A percentile compares a stretch with the other conserved stretches of the same genome.
phyloP scores from a whole-genome alignment of 1,139 yeast species.

The Trichomonascaceae sp. region DNA sequence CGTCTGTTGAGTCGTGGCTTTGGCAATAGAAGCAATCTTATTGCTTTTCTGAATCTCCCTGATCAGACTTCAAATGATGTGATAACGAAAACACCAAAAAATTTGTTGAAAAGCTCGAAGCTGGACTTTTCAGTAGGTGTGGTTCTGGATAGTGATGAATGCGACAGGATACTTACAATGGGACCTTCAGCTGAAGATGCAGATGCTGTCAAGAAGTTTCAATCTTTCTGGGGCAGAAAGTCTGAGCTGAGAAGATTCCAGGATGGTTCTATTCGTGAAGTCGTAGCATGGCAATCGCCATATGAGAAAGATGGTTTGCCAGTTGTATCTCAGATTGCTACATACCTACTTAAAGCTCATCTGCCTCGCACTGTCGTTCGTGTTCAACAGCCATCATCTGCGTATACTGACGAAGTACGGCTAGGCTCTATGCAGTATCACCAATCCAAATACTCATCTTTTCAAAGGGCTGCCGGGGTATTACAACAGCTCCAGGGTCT shows the following conservation, averaged over 20 bases:
- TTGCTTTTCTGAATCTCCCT: constrained; percentile 30
- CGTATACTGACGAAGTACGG: constrained; percentile 5
- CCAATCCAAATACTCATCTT: constrained; percentile 54
- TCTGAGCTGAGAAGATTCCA: constrained; percentile 80
- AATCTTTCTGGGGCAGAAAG: constrained; percentile 83
- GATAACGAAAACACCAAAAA: constrained; percentile 41
- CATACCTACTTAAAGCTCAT: constrained; percentile 59
- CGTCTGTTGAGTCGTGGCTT: constrained; percentile 58
- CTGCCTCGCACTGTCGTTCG: constrained; percentile 30
- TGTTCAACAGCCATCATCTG: constrained; percentile 11
- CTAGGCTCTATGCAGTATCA: constrained; percentile 29
- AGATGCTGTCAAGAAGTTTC: constrained; percentile 56
- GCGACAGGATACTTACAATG: constrained; percentile 74
- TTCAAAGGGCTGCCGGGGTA: constrained; percentile 56
- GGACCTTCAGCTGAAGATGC: constrained; percentile 69
- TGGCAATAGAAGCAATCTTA: constrained; percentile 54
- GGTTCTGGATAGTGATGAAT: constrained; percentile 62
- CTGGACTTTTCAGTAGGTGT: constrained; percentile 47
- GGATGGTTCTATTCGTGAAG: constrained; percentile 82
- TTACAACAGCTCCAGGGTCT: constrained; percentile 46
- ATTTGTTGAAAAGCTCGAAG: constrained; percentile 7
- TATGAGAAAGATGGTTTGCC: constrained; percentile 44
- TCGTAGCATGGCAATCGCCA: constrained; percentile 72
- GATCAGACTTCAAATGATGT: constrained; percentile 6
- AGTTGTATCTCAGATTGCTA: constrained; percentile 58